Percentiles rank a stretch among this genome's conserved stretches.
Evolutionary conservation across 768 basidiomycete species (phyloP).

Genomic region (Baorangia bicolor): DNA sequence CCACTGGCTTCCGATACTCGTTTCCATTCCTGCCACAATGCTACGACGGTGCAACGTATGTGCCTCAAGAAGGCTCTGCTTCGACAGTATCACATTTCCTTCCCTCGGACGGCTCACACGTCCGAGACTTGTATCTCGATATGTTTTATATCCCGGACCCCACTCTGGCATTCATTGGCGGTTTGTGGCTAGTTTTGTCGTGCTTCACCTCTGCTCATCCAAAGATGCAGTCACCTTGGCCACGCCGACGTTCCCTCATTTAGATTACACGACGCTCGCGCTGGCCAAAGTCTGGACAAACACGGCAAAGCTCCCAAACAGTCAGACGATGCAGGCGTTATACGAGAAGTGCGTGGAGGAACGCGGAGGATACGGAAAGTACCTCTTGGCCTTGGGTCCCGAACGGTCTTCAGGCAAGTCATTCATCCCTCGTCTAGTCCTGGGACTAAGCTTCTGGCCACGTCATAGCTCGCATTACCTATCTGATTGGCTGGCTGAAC

Average conservation of each 20-base stretch:
- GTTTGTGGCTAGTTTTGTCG: neutral
- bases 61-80: neutral
- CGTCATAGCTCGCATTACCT: neutral
- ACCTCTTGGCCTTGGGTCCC: neutral
- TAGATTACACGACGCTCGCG: slow-evolving; percentile 3
- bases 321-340: neutral
- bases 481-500: slow-evolving; percentile 13
- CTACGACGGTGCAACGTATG: slow-evolving; percentile 8
- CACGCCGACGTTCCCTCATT: neutral
- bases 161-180: slow-evolving; percentile 11
- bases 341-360: slow-evolving; percentile 1
- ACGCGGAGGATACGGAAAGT: slow-evolving; percentile 17
- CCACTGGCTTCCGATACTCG: slow-evolving; percentile 14
- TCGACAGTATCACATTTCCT: slow-evolving; percentile 6
- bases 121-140: slow-evolving; percentile 17
- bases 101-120: slow-evolving; percentile 2
- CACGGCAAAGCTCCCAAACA: slow-evolving; percentile 10
- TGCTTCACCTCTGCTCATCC: neutral
- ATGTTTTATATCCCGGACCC: slow-evolving; percentile 13
- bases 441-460: neutral
- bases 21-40: slow-evolving; percentile 18
- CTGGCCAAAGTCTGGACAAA: slow-evolving; percentile 18
- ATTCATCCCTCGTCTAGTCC: neutral
- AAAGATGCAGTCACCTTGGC: neutral
- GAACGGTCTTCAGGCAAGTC: neutral